phyloP scores from a whole-genome alignment of 2,329 filamentous ascomycete species.

The Ophiostoma fasciatum region DNA sequence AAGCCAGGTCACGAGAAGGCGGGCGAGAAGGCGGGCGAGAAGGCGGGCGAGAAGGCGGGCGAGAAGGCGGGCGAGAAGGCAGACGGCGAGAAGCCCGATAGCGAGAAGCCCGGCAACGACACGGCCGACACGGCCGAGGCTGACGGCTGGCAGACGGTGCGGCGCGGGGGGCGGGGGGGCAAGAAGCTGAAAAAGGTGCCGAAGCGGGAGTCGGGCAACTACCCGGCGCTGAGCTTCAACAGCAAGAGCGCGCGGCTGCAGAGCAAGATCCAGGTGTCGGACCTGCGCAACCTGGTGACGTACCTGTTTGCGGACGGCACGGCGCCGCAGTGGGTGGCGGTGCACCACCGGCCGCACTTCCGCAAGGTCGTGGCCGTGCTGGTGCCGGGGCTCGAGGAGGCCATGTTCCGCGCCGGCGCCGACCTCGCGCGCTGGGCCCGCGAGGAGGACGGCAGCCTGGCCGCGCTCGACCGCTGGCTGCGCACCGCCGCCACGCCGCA shows the following conservation, averaged over 20 bases:
- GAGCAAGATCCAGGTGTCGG: conserved; percentile 45
- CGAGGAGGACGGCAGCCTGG: conserved; percentile 16
- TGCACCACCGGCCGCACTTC: conserved; percentile 47
- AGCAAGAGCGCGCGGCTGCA: conserved; percentile 43
- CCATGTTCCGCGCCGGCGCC: conserved; percentile 61
- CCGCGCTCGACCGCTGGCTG: conserved; percentile 19
- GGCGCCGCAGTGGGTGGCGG: conserved; percentile 49
- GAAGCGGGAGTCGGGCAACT: conserved; percentile 37
- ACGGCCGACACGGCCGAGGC: conserved; percentile 18
- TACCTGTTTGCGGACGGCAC: conserved; percentile 54
- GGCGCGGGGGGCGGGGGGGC: conserved; percentile 33
- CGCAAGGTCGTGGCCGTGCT: conserved; percentile 77
- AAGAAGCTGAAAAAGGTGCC: conserved; percentile 45
- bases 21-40: not conserved
- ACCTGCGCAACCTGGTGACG: conserved; percentile 47
- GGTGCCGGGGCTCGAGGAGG: conserved; percentile 80
- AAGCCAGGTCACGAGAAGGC: not conserved
- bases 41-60: not conserved
- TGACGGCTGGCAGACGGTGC: conserved; percentile 36
- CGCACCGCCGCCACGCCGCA: conserved; percentile 22
- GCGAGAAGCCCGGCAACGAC: not conserved
- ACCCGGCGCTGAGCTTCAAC: conserved; percentile 45
- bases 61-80: not conserved
- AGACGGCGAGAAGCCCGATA: not conserved
- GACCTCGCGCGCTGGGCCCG: conserved; percentile 32